phyloP scores from a whole-genome alignment of 768 basidiomycete genomes.

The Termitomyces sp. region DNA sequence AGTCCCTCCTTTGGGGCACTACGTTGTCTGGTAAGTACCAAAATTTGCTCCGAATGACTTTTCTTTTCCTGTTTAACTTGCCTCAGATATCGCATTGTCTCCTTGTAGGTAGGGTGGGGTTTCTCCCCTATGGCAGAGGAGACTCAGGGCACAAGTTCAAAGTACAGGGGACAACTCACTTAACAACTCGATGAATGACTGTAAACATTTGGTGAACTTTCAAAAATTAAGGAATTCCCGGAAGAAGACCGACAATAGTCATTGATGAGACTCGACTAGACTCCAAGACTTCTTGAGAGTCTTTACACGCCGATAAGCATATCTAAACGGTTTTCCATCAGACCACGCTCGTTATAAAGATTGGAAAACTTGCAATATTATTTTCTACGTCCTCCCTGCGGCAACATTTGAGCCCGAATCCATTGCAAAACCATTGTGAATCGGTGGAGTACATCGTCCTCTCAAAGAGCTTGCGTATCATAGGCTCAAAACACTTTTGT shows the following conservation, averaged over 20 bases:
- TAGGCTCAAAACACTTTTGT: not conserved
- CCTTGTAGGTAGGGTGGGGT: not conserved
- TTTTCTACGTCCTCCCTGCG: not conserved
- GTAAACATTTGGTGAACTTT: not conserved
- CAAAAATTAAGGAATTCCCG: not conserved
- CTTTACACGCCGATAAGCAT: conserved; percentile 5
- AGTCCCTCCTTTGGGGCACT: not conserved
- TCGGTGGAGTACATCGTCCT: not conserved
- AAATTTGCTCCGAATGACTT: too few relatives aligned
- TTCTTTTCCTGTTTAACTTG: not conserved
- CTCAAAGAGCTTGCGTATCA: not conserved
- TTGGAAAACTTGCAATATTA: not conserved
- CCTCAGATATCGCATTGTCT: not conserved
- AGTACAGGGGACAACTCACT: not conserved
- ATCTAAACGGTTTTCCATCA: not conserved
- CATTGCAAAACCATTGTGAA: not conserved
- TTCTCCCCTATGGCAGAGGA: not conserved
- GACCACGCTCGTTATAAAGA: not conserved
- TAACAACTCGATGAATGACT: not conserved
- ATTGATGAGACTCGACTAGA: not conserved
- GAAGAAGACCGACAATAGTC: not conserved
- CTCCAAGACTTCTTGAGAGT: not conserved
- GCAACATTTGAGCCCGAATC: not conserved
- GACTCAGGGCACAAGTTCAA: too few relatives aligned
- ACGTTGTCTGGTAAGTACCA: not conserved